Evolutionary conservation across 257 asterid species (phyloP).

Genomic region (Handroanthus guayacan): DNA sequence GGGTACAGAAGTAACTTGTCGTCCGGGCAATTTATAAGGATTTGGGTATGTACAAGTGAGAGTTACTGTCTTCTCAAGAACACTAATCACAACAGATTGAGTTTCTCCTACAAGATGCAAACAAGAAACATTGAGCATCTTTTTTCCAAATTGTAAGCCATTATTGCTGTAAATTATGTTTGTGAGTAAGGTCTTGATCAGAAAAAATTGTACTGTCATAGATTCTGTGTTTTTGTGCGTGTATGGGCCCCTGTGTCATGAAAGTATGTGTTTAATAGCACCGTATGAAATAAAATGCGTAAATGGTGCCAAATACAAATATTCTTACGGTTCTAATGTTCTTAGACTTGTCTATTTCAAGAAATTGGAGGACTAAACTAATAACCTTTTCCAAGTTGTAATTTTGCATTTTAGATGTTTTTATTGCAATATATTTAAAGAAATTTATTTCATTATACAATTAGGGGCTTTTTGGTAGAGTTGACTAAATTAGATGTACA

Average conservation of each 20-base stretch:
- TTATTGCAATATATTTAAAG: too few species aligned
- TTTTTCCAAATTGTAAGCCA: background rate
- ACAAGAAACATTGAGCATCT: too few species aligned
- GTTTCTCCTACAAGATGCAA: slow-evolving; percentile 61
- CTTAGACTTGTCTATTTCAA: background rate
- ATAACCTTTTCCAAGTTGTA: background rate
- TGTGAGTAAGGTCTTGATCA: background rate
- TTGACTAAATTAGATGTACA: too few species aligned
- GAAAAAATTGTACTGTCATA: too few species aligned
- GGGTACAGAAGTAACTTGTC: slow-evolving; percentile 34
- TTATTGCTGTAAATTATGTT: background rate
- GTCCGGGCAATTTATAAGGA: slow-evolving; percentile 31
- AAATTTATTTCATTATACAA: too few species aligned
- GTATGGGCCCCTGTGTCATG: background rate
- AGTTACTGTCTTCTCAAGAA: slow-evolving; percentile 75
- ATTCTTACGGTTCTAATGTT: background rate
- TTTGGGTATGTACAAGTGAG: slow-evolving; percentile 59
- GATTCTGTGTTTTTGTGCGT: background rate
- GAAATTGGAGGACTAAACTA: background rate
- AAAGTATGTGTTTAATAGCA: background rate
- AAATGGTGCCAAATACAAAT: background rate
- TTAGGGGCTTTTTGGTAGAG: too few species aligned
- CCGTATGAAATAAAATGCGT: background rate
- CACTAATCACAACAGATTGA: slow-evolving; percentile 73
- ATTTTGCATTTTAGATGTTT: background rate